Evolutionary conservation across 1,284 basidiomycete genomes (phyloP).

Genomic region (Cutaneotrichosporon sp.): DNA sequence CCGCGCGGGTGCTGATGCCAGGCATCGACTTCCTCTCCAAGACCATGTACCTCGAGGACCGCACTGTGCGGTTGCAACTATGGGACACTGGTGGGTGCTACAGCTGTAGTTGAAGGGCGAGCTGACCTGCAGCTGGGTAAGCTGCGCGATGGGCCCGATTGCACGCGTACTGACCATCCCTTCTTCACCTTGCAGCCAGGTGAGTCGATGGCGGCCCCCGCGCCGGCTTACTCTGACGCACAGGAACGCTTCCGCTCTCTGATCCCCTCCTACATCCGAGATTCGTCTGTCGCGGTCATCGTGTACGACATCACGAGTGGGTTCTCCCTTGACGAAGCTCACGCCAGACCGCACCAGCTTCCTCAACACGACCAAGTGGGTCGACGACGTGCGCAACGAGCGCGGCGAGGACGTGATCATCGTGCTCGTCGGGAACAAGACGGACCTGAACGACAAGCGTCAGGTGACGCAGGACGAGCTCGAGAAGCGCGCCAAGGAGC

Average conservation of each 20-base stretch:
- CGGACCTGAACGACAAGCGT: constrained; percentile 66
- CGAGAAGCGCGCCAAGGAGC: constrained; percentile 86
- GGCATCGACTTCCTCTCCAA: constrained; percentile 99
- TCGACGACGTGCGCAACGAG: constrained; percentile 98
- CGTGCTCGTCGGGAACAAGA: constrained; percentile 98
- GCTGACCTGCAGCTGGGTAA: constrained; percentile 41
- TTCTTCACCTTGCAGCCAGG: constrained; percentile 32
- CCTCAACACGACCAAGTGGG: constrained; percentile 97
- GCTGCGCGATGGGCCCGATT: too few relatives aligned
- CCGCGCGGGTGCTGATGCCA: constrained; percentile 15
- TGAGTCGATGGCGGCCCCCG: constrained; percentile 13
- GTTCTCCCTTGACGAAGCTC: constrained; percentile 53
- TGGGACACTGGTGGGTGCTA: constrained; percentile 88
- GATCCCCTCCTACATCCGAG: constrained; percentile 98
- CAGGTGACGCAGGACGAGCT: constrained; percentile 99
- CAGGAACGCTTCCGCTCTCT: constrained; percentile 96
- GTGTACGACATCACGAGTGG: constrained; percentile 98
- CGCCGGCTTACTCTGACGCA: constrained; percentile 7
- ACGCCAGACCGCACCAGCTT: constrained; percentile 89
- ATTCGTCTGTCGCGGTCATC: constrained; percentile 97
- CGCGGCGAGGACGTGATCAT: constrained; percentile 98
- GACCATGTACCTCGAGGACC: constrained; percentile 99
- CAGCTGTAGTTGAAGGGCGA: background rate
- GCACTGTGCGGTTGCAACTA: constrained; percentile 94
- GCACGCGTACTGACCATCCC: constrained; percentile 11